phyloP scores from a whole-genome alignment of 441 rosid species.

The Geranium incanum region DNA sequence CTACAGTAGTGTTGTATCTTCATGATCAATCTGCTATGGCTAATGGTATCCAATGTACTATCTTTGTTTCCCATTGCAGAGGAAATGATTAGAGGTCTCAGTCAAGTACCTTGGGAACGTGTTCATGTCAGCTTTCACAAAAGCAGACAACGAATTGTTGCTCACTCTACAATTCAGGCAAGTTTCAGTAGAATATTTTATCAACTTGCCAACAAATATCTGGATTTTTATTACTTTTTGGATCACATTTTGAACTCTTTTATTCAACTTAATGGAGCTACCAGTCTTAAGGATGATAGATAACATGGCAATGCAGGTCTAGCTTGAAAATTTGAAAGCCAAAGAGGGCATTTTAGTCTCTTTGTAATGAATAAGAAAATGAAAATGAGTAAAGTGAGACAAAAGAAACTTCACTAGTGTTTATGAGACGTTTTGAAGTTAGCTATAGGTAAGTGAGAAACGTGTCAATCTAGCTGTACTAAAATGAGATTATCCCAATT shows the following conservation, averaged over 20 bases:
- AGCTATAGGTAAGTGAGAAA: no score
- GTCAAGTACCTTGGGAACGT: constrained; percentile 81
- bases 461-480: no score
- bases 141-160: constrained; percentile 66
- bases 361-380: no score
- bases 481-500: not conserved
- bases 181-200: constrained; percentile 24
- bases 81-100: constrained; percentile 75
- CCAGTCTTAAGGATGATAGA: not conserved
- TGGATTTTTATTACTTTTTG: not conserved
- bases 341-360: no score
- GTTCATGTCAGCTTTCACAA: constrained; percentile 83
- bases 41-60: constrained; percentile 1
- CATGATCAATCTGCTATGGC: constrained; percentile 3
- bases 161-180: constrained; percentile 89
- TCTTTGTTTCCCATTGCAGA: constrained; percentile 35
- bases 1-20: not conserved
- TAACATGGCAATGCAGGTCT: not conserved
- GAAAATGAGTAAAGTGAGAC: no score
- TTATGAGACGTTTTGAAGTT: no score
- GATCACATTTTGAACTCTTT: not conserved
- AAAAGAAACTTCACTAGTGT: no score
- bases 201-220: not conserved
- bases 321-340: not conserved
- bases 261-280: not conserved